Base-by-base conservation (phyloP, 2,329 filamentous ascomycete genomes). In the Neopestalotiopsis rosae region DNA sequence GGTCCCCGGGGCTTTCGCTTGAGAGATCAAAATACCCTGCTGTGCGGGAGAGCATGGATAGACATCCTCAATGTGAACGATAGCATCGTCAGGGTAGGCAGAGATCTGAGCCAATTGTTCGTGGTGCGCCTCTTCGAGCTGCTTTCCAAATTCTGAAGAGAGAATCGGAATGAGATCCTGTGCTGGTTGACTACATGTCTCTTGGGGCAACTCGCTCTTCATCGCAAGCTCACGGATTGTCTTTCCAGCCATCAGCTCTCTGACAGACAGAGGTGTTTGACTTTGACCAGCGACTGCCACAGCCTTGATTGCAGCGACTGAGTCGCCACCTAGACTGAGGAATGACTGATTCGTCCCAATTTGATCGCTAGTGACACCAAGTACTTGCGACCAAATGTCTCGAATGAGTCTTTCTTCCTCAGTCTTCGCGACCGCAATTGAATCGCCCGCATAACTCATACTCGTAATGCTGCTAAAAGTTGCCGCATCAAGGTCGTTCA, bases 401-500 rank as follows among this genome's bases (percentile, higher is more conserved):
- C 63, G 67, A n/a, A 69, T 65, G 14, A 52, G 63, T 30, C 32
- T 57, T 62, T 57, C 58, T 24, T 65, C 57, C 17, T 24, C 28
- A n/a, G n/a, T 64, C 24, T 34, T 13, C n/a, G 64, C 28, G n/a
- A 28, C 34, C 10, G 63, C 34, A 6, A 20, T 61, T 17, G 30
- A n/a, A n/a, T 52, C 40, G 17, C 52, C 62, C 24, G n/a, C 52
- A 24, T 40, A 24, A 24, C 34, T 66, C 45, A 58, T 58, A 14
- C 49, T 30, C 6, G 64, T 38, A 10, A 66, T 40, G 30, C 20
- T 45, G 9, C 20, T 14, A 40, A 57, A 66, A 14, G 64, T 66
- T 13, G 24, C 52, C 38, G 38, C 49, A 57, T 66, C 71, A 4
- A 74, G 58, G 24, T 71, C 70, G 17, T 69, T 66, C 30, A 72